Conservation (phyloP, 305 asterid species). For the Striga hermonthica region DNA sequence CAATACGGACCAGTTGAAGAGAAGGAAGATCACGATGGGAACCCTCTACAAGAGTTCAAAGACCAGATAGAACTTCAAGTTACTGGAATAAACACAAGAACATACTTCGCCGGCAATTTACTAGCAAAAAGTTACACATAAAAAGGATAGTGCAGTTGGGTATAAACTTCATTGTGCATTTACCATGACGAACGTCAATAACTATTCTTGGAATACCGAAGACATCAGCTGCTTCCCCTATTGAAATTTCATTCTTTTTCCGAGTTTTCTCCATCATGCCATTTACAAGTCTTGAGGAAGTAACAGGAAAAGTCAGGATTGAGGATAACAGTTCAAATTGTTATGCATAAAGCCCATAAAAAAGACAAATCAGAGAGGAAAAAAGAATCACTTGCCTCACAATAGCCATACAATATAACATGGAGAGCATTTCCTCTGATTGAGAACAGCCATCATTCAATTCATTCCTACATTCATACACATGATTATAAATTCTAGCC, state of each 20-base stretch:
- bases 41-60: slow-evolving; percentile 60
- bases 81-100: slow-evolving; percentile 11
- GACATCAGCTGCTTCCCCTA: slow-evolving; percentile 80
- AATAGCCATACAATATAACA: slow-evolving; percentile 86
- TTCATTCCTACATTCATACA: slow-evolving; percentile 47
- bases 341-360: slow-evolving; percentile 12
- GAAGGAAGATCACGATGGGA: slow-evolving; percentile 97
- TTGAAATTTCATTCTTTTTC: slow-evolving; percentile 63
- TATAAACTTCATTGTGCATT: slow-evolving; percentile 22
- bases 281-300: slow-evolving; percentile 71
- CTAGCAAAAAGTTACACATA: not conserved
- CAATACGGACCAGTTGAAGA: slow-evolving; percentile 70
- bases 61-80: slow-evolving; percentile 15
- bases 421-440: slow-evolving; percentile 70
- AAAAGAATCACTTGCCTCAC: slow-evolving; percentile 51
- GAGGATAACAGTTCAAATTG: slow-evolving; percentile 14
- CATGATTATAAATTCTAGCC: slow-evolving; percentile 15
- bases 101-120: slow-evolving; percentile 10
- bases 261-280: slow-evolving; percentile 81
- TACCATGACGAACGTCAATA: slow-evolving; percentile 94
- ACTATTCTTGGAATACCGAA: slow-evolving; percentile 84
- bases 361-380: slow-evolving; percentile 18
- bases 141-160: not conserved
- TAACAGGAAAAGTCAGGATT: slow-evolving; percentile 14
- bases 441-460: slow-evolving; percentile 42